phyloP scores from a whole-genome alignment of 1,284 basidiomycete species.

The Trichosporon sp. region DNA sequence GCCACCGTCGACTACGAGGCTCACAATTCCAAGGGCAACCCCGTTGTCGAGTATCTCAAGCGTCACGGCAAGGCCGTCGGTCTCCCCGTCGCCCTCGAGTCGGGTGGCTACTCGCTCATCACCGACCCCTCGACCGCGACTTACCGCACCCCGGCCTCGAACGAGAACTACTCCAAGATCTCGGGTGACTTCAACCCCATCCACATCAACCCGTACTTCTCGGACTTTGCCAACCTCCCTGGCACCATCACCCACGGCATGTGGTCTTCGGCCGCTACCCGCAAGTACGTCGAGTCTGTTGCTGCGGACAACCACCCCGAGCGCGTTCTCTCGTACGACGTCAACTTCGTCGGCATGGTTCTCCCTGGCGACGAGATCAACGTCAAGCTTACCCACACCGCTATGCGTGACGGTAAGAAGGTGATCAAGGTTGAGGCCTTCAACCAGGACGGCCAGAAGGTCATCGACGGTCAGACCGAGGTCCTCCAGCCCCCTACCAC shows the following conservation, averaged over 20 bases:
- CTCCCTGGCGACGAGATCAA: constrained; percentile 86
- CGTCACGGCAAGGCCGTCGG: constrained; percentile 82
- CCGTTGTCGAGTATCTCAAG: constrained; percentile 88
- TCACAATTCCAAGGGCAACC: constrained; percentile 87
- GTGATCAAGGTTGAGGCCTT: constrained; percentile 87
- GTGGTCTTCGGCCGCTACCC: constrained; percentile 93
- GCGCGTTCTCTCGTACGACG: constrained; percentile 86
- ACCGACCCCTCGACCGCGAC: constrained; percentile 63
- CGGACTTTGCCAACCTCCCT: constrained; percentile 88
- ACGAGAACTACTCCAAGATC: constrained; percentile 90
- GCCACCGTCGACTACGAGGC: constrained; percentile 83
- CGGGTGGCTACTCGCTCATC: constrained; percentile 81
- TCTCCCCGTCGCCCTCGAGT: constrained; percentile 73
- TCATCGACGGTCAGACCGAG: constrained; percentile 88
- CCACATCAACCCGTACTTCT: constrained; percentile 97
- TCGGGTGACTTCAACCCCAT: constrained; percentile 95
- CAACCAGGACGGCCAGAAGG: constrained; percentile 85
- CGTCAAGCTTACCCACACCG: constrained; percentile 85
- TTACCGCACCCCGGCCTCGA: constrained; percentile 79
- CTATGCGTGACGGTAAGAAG: constrained; percentile 90
- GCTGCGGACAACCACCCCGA: constrained; percentile 91
- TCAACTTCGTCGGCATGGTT: constrained; percentile 95
- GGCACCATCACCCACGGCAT: constrained; percentile 98
- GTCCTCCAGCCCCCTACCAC: constrained; percentile 89
- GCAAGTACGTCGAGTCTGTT: constrained; percentile 89